A percentile compares a stretch with the other conserved stretches of the same genome.
Evolutionary conservation across 2,329 filamentous ascomycete species (phyloP).

Genomic region (Aureobasidium sp.): DNA sequence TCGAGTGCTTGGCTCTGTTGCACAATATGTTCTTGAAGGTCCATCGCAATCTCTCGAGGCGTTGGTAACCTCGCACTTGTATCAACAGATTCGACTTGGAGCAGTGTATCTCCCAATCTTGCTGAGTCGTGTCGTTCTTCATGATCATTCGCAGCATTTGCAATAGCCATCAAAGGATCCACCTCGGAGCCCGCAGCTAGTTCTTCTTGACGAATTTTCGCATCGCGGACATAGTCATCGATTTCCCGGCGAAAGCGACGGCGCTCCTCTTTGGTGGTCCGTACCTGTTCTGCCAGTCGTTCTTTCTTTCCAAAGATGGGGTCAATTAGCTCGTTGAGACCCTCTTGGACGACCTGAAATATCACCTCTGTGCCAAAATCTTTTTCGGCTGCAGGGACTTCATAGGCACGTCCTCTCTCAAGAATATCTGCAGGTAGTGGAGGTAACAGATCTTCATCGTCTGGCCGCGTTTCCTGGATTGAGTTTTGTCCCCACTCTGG

Average conservation of each 20-base stretch:
- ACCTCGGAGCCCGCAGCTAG: conserved; percentile 20
- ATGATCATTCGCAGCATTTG: conserved; percentile 2
- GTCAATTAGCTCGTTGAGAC: conserved; percentile 88
- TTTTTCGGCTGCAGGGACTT: conserved; percentile 70
- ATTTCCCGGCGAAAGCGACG: conserved; percentile 45
- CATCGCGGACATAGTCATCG: conserved; percentile 26
- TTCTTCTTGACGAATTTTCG: conserved; percentile 27
- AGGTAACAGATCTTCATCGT: not conserved
- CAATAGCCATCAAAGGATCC: conserved; percentile 25
- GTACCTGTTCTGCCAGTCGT: conserved; percentile 63
- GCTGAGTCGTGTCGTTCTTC: not conserved
- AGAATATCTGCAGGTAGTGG: conserved; percentile 60
- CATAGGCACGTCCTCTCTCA: conserved; percentile 70
- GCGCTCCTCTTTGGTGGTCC: conserved; percentile 56
- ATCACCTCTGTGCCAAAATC: conserved; percentile 84
- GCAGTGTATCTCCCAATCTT: not conserved
- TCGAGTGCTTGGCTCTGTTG: conserved; percentile 25
- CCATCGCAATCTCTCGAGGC: conserved; percentile 8
- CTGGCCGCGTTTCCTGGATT: not conserved
- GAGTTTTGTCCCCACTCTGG: not conserved
- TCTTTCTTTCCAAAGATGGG: conserved; percentile 77
- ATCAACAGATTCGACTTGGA: not conserved
- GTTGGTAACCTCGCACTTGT: conserved; percentile 3
- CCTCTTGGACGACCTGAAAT: conserved; percentile 85
- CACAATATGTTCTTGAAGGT: conserved; percentile 23